These are phyloP conservation scores for Intubia oerlemansii DNA, from an alignment of 2,329 filamentous ascomycete species.

Conservation along the genomic window DNA sequence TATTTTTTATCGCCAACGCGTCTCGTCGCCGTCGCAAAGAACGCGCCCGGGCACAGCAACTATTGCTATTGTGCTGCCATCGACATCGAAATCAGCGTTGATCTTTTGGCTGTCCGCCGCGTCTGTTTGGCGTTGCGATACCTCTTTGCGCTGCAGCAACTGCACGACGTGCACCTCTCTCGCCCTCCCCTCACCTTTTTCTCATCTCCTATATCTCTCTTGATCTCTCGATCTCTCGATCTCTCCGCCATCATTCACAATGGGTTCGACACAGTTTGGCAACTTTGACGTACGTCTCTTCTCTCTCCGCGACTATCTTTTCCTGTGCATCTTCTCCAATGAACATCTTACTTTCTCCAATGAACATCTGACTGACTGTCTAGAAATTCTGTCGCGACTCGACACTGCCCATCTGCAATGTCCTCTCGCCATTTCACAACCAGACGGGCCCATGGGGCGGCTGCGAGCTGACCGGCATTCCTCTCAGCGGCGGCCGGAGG, in stretches of 20 bases:
- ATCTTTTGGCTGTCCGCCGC: too few relatives aligned
- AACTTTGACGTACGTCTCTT: slow-evolving; percentile 30
- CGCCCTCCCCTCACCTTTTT: background rate
- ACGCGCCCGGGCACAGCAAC: too few relatives aligned
- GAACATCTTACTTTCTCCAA: background rate
- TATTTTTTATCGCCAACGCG: too few relatives aligned
- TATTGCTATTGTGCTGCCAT: too few relatives aligned
- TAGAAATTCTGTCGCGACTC: slow-evolving; percentile 71
- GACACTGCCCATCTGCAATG: slow-evolving; percentile 68
- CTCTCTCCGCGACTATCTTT: background rate
- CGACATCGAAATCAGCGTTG: too few relatives aligned
- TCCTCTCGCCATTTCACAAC: slow-evolving; percentile 40
- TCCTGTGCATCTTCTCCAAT: too few relatives aligned
- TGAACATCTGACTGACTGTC: background rate
- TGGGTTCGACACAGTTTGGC: slow-evolving; percentile 40
- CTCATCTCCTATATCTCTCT: background rate
- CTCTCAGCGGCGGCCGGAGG: slow-evolving; percentile 39
- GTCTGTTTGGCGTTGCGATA: too few relatives aligned
- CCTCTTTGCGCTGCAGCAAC: too few relatives aligned
- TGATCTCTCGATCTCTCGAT: too few relatives aligned
- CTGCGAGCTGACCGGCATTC: slow-evolving; percentile 58
- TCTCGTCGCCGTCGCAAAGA: too few relatives aligned
- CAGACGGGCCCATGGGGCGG: slow-evolving; percentile 40
- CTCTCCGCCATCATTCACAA: too few relatives aligned
- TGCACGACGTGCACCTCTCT: too few relatives aligned